phyloP scores from a whole-genome alignment of 2,329 filamentous ascomycete species.

The Alternaria sp. region DNA sequence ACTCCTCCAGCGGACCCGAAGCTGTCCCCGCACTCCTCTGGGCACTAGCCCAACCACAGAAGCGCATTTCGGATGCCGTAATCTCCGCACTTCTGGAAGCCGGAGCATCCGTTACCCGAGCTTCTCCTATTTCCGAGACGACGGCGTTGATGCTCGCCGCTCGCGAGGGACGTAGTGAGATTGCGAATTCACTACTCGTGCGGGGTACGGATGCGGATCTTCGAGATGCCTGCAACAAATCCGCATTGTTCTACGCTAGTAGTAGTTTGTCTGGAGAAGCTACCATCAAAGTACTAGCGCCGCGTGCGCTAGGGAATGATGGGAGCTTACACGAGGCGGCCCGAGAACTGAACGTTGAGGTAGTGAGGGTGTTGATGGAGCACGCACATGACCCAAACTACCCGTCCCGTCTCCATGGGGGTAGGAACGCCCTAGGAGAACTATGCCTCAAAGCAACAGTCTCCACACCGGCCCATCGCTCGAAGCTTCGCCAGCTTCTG shows the following conservation, averaged over 20 bases:
- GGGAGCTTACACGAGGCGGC: slow-evolving; percentile 73
- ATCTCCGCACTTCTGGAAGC: slow-evolving; percentile 65
- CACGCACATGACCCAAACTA: slow-evolving; percentile 71
- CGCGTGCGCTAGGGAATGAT: slow-evolving; percentile 67
- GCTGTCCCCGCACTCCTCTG: slow-evolving; percentile 66
- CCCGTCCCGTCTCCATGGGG: slow-evolving; percentile 68
- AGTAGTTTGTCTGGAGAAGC: slow-evolving; percentile 52
- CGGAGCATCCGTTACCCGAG: slow-evolving; percentile 66
- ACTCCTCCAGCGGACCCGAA: slow-evolving; percentile 62
- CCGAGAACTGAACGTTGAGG: slow-evolving; percentile 65
- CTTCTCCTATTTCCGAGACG: slow-evolving; percentile 61
- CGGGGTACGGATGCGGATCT: slow-evolving; percentile 68
- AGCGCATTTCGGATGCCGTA: slow-evolving; percentile 66
- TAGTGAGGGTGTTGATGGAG: slow-evolving; percentile 65
- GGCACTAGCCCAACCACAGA: slow-evolving; percentile 69
- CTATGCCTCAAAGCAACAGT: slow-evolving; percentile 66
- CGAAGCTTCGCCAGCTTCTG: slow-evolving; percentile 58
- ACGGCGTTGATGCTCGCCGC: slow-evolving; percentile 70
- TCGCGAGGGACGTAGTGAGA: slow-evolving; percentile 63
- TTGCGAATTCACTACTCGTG: slow-evolving; percentile 65
- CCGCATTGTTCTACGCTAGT: slow-evolving; percentile 68
- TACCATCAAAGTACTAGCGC: slow-evolving; percentile 58
- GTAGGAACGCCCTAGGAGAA: slow-evolving; percentile 70
- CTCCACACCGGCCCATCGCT: slow-evolving; percentile 45
- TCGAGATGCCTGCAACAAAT: slow-evolving; percentile 65